phyloP scores from a whole-genome alignment of 768 basidiomycete species.

The Podaxis sp. region DNA sequence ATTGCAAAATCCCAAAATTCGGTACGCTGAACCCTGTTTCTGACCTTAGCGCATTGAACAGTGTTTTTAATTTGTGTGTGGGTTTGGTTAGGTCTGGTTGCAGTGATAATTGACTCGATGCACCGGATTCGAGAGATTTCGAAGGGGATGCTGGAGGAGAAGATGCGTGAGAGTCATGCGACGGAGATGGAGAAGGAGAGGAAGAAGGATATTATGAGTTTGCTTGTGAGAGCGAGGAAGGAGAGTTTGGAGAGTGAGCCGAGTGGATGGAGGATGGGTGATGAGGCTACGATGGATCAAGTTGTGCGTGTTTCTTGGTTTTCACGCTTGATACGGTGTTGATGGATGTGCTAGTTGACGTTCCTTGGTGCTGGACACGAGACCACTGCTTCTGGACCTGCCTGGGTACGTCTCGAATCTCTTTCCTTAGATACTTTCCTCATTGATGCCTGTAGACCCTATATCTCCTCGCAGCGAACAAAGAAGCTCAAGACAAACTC shows the following conservation, averaged over 20 bases:
- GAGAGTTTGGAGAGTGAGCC: conserved; percentile 32
- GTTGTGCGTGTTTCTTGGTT: conserved; percentile 30
- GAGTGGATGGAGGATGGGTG: conserved; percentile 39
- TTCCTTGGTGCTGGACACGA: conserved; percentile 40
- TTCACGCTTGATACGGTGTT: neutral
- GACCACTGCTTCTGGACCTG: conserved; percentile 38
- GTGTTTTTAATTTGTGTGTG: neutral
- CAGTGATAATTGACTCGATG: conserved; percentile 31
- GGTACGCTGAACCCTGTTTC: conserved; percentile 4
- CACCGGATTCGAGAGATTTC: conserved; percentile 41
- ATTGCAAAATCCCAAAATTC: neutral
- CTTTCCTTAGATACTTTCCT: neutral
- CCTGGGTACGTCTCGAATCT: conserved; percentile 33
- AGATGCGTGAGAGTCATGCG: conserved; percentile 34
- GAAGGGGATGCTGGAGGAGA: conserved; percentile 36
- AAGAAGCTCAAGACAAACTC: conserved; percentile 39
- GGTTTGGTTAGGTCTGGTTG: conserved; percentile 19
- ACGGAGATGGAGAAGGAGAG: conserved; percentile 33
- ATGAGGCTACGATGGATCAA: conserved; percentile 50
- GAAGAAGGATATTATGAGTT: conserved; percentile 51
- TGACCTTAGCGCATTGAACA: conserved; percentile 11
- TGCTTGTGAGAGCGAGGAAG: conserved; percentile 45
- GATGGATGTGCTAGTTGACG: conserved; percentile 29
- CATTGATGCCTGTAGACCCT: conserved; percentile 28
- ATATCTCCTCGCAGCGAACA: conserved; percentile 45